These are phyloP conservation scores for Erodium chrysanthum DNA, from an alignment of 441 rosid species.

Conservation along the genomic window DNA sequence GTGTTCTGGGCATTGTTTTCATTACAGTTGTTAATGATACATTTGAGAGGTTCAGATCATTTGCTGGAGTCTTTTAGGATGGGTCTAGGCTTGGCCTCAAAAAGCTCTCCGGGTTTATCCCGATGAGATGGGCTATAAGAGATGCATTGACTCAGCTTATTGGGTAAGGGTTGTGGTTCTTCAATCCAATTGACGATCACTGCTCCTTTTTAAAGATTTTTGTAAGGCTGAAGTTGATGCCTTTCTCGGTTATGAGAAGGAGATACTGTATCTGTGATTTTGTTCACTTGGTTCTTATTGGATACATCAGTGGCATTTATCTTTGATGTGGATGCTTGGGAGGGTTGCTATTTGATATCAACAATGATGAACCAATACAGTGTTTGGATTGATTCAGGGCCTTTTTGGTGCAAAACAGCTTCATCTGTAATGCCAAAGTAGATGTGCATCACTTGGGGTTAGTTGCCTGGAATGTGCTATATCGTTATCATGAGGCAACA, in stretches of 20 bases:
- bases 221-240: neutral
- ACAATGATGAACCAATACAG: too few species aligned
- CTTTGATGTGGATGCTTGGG: too few species aligned
- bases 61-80: neutral
- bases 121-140: neutral
- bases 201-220: neutral
- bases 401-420: too few species aligned
- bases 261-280: neutral
- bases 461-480: too few species aligned
- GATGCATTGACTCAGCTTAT: neutral
- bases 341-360: too few species aligned
- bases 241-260: neutral
- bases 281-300: neutral
- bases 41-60: neutral
- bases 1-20: neutral
- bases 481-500: too few species aligned
- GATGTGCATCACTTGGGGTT: too few species aligned
- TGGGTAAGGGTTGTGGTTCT: neutral
- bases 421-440: too few species aligned
- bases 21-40: neutral
- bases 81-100: neutral
- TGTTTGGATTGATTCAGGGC: too few species aligned
- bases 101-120: neutral
- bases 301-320: too few species aligned
- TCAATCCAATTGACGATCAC: neutral